Conservation (phyloP, 164 flowering plant genomes). For the Amborella trichopoda region DNA sequence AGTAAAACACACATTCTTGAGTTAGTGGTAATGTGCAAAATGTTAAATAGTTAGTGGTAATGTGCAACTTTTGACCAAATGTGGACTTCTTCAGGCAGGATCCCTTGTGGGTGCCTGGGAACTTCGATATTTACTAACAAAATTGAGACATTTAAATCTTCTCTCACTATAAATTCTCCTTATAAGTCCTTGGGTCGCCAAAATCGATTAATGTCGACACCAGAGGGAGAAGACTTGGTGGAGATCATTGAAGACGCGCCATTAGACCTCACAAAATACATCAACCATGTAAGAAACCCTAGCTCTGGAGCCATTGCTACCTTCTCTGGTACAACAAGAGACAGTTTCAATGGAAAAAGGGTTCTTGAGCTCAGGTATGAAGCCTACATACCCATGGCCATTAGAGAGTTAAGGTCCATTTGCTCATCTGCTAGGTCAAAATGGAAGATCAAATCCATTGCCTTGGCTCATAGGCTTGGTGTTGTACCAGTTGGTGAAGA, state of each 20-base stretch:
- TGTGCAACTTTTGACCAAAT: no score
- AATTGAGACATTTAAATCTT: no score
- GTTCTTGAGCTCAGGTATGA: conserved; percentile 84
- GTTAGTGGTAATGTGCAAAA: no score
- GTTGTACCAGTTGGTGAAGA: conserved; percentile 74
- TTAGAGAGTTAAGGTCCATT: conserved; percentile 47
- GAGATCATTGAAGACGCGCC: conserved; percentile 55
- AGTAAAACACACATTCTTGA: no score
- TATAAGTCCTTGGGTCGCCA: no score
- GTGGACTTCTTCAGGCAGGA: no score
- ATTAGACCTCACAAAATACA: conserved; percentile 54
- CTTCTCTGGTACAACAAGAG: conserved; percentile 85
- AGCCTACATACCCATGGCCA: conserved; percentile 89
- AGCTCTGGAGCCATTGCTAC: conserved; percentile 81
- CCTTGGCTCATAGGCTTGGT: conserved; percentile 76
- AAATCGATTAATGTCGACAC: no score
- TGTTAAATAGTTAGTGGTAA: no score
- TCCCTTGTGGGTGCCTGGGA: no score
- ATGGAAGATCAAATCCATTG: conserved; percentile 55
- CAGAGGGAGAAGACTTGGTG: no score
- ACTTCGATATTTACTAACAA: no score
- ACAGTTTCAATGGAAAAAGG: conserved; percentile 67
- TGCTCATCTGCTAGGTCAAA: conserved; percentile 53
- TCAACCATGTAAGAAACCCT: conserved; percentile 50
- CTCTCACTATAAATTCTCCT: no score